Conservation (phyloP, 2,329 filamentous ascomycete species). For the Akanthomyces muscarius region DNA sequence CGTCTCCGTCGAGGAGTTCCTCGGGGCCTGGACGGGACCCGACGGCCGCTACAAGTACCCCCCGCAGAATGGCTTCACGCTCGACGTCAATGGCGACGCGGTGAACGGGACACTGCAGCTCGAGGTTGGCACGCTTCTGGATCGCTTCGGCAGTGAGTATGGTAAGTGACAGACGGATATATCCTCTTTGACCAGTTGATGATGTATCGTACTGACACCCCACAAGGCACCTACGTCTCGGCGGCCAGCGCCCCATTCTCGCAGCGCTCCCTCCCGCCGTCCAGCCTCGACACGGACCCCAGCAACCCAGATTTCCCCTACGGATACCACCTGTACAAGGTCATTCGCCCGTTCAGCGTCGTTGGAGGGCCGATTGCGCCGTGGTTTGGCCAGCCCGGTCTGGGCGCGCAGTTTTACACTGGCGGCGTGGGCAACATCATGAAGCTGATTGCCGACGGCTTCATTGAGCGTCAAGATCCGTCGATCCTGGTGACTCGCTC, state of each 20-base stretch:
- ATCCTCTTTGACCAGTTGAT: too few relatives aligned
- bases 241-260: constrained; percentile 44
- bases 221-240: constrained; percentile 33
- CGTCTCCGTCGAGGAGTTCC: constrained; percentile 32
- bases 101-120: constrained; percentile 41
- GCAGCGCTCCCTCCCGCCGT: constrained; percentile 44
- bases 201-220: background rate
- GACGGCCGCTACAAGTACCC: constrained; percentile 35
- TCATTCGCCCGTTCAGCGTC: constrained; percentile 37
- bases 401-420: constrained; percentile 34
- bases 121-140: constrained; percentile 38
- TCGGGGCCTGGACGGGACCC: constrained; percentile 31
- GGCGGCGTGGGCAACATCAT: constrained; percentile 30
- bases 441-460: constrained; percentile 31
- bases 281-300: constrained; percentile 37
- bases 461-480: constrained; percentile 29
- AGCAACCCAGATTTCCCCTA: constrained; percentile 35
- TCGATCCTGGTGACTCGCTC: background rate
- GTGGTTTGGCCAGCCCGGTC: constrained; percentile 49
- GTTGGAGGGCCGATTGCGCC: constrained; percentile 42
- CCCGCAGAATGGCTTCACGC: constrained; percentile 37
- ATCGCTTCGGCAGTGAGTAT: constrained; percentile 45
- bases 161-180: constrained; percentile 25
- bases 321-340: constrained; percentile 47
- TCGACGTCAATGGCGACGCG: constrained; percentile 30